These are phyloP conservation scores for Acacia confusa DNA, from an alignment of 306 rosid genomes.

Conservation along the genomic window DNA sequence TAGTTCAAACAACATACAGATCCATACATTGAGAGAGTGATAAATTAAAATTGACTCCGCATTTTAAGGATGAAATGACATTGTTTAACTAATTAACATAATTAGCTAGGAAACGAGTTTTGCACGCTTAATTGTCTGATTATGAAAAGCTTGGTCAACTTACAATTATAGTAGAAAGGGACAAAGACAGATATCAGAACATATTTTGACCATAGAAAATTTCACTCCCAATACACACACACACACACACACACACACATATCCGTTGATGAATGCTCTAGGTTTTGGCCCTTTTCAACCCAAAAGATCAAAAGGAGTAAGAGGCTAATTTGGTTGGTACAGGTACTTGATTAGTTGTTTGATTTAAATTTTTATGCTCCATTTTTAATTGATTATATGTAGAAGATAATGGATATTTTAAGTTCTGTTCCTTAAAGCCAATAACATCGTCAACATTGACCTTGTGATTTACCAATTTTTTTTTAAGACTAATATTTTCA, in stretches of 20 bases:
- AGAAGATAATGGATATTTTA: background rate
- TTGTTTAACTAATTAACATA: background rate
- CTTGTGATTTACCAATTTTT: background rate
- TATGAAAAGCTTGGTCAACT: constrained; percentile 5
- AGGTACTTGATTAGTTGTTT: background rate
- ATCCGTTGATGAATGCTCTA: background rate
- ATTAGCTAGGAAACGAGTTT: background rate
- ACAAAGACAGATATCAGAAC: background rate
- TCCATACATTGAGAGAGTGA: background rate
- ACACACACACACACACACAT: no score
- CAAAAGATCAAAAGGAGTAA: constrained; percentile 6
- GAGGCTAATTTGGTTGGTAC: background rate
- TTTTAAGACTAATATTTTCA: background rate
- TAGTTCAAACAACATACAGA: background rate
- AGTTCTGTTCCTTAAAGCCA: background rate
- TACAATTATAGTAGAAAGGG: background rate
- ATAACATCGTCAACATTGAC: background rate
- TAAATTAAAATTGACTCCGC: background rate
- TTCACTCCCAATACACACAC: background rate
- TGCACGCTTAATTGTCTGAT: background rate
- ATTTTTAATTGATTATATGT: background rate
- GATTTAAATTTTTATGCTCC: background rate
- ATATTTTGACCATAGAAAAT: background rate
- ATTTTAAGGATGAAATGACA: background rate
- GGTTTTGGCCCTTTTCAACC: background rate